Evolutionary conservation across 2,329 filamentous ascomycete genomes (phyloP).

Genomic region (Microcyclospora pomicola): DNA sequence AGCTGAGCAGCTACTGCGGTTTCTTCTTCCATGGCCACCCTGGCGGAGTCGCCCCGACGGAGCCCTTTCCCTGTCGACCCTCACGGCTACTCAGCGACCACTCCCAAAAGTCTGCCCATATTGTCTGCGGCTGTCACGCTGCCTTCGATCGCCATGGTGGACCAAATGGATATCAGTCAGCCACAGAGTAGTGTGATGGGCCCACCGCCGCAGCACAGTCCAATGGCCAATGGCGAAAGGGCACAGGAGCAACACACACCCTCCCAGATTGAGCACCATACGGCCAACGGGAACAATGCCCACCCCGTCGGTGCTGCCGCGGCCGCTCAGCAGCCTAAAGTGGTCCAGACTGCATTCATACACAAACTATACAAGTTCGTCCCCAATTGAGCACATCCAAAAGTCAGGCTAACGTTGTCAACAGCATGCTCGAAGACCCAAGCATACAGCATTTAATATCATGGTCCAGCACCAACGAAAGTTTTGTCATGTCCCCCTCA

Average conservation of each 20-base stretch:
- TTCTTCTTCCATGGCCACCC: too few relatives aligned
- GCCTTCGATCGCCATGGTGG: not conserved
- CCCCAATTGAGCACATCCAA: not conserved
- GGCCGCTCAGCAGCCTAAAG: slow-evolving; percentile 84
- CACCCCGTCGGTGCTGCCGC: slow-evolving; percentile 46
- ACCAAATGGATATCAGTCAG: slow-evolving; percentile 19
- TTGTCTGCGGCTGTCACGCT: too few relatives aligned
- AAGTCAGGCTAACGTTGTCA: slow-evolving; percentile 17
- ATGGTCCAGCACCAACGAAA: slow-evolving; percentile 86
- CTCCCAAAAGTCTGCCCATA: too few relatives aligned
- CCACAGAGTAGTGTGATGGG: slow-evolving; percentile 14
- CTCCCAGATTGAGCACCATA: slow-evolving; percentile 3
- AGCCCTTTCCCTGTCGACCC: too few relatives aligned
- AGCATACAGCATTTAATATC: slow-evolving; percentile 91
- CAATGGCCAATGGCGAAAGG: slow-evolving; percentile 13
- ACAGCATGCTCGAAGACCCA: slow-evolving; percentile 89
- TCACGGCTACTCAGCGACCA: too few relatives aligned
- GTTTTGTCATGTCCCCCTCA: slow-evolving; percentile 97
- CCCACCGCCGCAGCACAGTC: slow-evolving; percentile 15
- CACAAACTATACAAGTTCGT: slow-evolving; percentile 96
- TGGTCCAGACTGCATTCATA: slow-evolving; percentile 96
- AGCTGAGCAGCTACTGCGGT: too few relatives aligned
- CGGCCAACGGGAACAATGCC: slow-evolving; percentile 28
- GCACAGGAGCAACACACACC: slow-evolving; percentile 8
- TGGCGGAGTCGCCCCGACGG: too few relatives aligned